Evolutionary conservation across 1,139 yeast species (phyloP), one percentile per base, ranked within the genome.

Genomic region (Yamadazyma pseudoaaseri): DNA sequence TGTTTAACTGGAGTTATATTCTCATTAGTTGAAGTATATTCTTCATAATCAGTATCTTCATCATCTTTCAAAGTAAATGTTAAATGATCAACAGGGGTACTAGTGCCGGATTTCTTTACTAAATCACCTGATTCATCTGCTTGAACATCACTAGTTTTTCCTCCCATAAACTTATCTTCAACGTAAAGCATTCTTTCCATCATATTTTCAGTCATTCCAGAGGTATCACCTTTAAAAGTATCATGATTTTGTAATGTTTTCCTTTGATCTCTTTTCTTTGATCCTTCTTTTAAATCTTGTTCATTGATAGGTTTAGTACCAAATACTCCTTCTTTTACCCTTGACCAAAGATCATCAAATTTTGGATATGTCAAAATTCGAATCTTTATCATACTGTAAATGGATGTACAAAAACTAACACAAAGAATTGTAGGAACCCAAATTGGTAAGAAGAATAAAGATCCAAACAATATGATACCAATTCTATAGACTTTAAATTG

Each of bases 351-450:
- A 3, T 45, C 37, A 1, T 38, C 41, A 13, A 59, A 44, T 7
- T 51, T 36, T 0, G 68, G 66, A 3, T 51, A 33, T 6, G 35
- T 35, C 11, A 60, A 39, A 3, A 64, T 21, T 36, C 51, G 42
- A 22, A 65, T 51, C 36, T 68, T 68, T 33, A 65, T 34, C 47
- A 56, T 49, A 43, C 73, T 65, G 45, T 62, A 66, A 3, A 59
- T 37, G 2, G 73, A 64, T 10, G 63, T 66, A 15, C 53, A 29
- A 1, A 65, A 42, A 35, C 75, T 68, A 1, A 70, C 63, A 7
- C 62, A 50, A n/a, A 78, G 45, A 5, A 76, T 65, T 7, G 75
- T 36, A 0, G 85, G 83, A 17, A 79, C 58, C 71, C 81, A 70
- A 13, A 78, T 37, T 0, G 83, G 80, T 3, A 74, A 39, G 18